A percentile compares a stretch with the other conserved stretches of the same genome.
These are phyloP conservation scores for Syzygium jambos DNA, from an alignment of 345 rosid genomes.

Conservation along the genomic window DNA sequence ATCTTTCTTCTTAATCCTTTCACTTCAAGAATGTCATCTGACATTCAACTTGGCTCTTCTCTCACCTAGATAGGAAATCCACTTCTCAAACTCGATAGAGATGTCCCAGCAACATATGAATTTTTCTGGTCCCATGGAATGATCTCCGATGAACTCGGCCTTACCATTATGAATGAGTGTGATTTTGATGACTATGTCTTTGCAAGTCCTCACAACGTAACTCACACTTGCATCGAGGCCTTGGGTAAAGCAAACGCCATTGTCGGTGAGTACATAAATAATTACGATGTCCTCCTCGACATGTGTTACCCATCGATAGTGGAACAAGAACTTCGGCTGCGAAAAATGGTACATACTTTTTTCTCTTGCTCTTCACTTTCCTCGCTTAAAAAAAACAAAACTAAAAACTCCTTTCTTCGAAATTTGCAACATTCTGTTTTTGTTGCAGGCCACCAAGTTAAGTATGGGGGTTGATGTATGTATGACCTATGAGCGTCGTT, in stretches of 20 bases:
- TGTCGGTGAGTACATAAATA: conserved; percentile 58
- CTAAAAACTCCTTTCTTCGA: not conserved
- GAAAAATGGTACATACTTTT: conserved; percentile 38
- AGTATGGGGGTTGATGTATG: conserved; percentile 89
- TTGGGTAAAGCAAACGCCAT: conserved; percentile 35
- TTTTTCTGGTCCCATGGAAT: conserved; percentile 94
- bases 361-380: not conserved
- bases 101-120: conserved; percentile 60
- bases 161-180: conserved; percentile 58
- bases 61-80: conserved; percentile 76
- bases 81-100: conserved; percentile 72
- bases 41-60: not conserved
- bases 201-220: conserved; percentile 46
- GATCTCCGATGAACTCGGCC: conserved; percentile 90
- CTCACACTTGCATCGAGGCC: conserved; percentile 44
- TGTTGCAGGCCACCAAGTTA: conserved; percentile 54
- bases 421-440: not conserved
- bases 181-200: conserved; percentile 67
- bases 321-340: conserved; percentile 77
- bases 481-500: conserved; percentile 47
- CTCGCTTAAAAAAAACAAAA: not conserved
- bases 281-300: conserved; percentile 76
- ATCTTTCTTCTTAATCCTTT: not conserved
- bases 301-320: conserved; percentile 76
- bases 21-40: not conserved